phyloP scores from a whole-genome alignment of 208 protist genomes.

The Strigomonas culicis region DNA sequence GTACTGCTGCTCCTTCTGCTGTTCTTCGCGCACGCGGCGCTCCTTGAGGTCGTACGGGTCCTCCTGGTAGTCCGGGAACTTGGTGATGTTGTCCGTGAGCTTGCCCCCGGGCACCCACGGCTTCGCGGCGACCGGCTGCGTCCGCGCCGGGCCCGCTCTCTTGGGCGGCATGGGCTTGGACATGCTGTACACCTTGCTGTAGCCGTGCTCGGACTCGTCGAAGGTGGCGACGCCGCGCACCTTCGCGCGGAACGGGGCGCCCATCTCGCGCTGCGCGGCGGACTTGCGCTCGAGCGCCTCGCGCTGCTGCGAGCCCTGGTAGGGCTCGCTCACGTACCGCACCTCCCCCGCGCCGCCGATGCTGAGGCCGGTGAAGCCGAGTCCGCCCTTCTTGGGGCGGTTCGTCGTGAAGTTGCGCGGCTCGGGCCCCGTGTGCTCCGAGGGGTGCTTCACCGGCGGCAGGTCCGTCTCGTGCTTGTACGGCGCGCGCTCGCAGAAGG shows the following conservation, averaged over 20 bases:
- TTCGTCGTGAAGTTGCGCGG: constrained; percentile 77
- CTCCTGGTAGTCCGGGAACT: constrained; percentile 84
- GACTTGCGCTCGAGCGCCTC: constrained; percentile 36
- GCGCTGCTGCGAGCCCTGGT: constrained; percentile 33
- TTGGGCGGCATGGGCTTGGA: constrained; percentile 72
- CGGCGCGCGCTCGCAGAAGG: constrained; percentile 69
- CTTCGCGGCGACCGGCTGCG: constrained; percentile 27
- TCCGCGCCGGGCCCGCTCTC: constrained; percentile 16
- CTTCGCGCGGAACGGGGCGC: constrained; percentile 55
- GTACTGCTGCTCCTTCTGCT: constrained; percentile 41
- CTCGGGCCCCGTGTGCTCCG: constrained; percentile 19
- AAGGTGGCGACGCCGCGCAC: constrained; percentile 68
- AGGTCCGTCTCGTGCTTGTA: constrained; percentile 82
- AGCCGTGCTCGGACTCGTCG: constrained; percentile 70
- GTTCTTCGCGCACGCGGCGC: constrained; percentile 39
- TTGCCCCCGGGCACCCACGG: constrained; percentile 76
- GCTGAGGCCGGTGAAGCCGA: constrained; percentile 80
- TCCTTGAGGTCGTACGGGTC: constrained; percentile 89
- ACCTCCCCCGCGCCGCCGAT: constrained; percentile 75
- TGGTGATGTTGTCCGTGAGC: constrained; percentile 59
- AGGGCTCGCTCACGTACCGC: constrained; percentile 80
- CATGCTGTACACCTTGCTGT: constrained; percentile 74
- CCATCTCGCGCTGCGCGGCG: constrained; percentile 11
- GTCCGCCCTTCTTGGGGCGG: constrained; percentile 87
- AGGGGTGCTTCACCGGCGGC: constrained; percentile 38